Evolutionary conservation across 2,329 filamentous ascomycete genomes (phyloP).

Genomic region (Didymella sp.): DNA sequence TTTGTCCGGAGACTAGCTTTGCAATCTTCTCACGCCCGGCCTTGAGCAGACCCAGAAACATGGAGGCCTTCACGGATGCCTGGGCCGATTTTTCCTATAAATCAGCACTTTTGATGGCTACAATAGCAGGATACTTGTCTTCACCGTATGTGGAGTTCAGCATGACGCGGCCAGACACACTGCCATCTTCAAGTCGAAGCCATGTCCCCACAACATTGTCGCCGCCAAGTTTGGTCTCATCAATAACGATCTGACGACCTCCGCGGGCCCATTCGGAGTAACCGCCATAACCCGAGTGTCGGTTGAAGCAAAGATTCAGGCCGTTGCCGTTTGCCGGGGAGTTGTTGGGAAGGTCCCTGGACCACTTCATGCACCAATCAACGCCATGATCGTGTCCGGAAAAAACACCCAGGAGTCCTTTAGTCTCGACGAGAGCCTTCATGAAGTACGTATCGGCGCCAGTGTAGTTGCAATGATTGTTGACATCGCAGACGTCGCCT

Average conservation of each 20-base stretch:
- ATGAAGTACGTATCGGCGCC: slow-evolving; percentile 68
- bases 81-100: slow-evolving; percentile 1
- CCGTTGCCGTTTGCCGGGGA: slow-evolving; percentile 52
- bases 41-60: not conserved
- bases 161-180: slow-evolving; percentile 59
- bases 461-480: slow-evolving; percentile 43
- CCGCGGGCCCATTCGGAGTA: slow-evolving; percentile 71
- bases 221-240: slow-evolving; percentile 51
- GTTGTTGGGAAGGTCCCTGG: slow-evolving; percentile 37
- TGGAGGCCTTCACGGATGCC: not conserved
- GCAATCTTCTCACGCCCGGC: not conserved
- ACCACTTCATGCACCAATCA: slow-evolving; percentile 53
- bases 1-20: not conserved
- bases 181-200: slow-evolving; percentile 66
- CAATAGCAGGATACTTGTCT: slow-evolving; percentile 59
- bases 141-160: slow-evolving; percentile 67
- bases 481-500: slow-evolving; percentile 26
- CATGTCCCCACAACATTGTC: slow-evolving; percentile 62
- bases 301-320: slow-evolving; percentile 63
- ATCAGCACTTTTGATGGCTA: slow-evolving; percentile 7
- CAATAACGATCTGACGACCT: slow-evolving; percentile 62
- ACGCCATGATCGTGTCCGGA: slow-evolving; percentile 70
- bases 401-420: slow-evolving; percentile 58
- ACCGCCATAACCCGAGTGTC: slow-evolving; percentile 73
- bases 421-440: slow-evolving; percentile 62